Percentiles rank a stretch among this genome's conserved stretches.
Conservation (phyloP, 108 stramenopile species). For the Nitzschia sp. region DNA sequence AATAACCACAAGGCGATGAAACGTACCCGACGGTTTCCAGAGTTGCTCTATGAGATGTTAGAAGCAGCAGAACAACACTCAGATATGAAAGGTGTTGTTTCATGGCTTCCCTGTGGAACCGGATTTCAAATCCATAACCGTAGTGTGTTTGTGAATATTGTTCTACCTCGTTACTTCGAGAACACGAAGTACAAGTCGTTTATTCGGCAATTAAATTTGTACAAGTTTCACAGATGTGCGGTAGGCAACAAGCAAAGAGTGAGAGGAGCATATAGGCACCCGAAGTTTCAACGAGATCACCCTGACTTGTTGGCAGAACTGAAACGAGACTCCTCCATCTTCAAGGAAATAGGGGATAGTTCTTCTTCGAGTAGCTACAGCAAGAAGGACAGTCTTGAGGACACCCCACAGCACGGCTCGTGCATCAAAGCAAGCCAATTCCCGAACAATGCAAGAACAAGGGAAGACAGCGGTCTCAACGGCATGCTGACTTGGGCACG, state of each 20-base stretch:
- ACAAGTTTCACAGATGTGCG: slow-evolving; percentile 21
- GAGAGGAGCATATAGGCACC: slow-evolving; percentile 4
- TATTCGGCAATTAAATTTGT: slow-evolving; percentile 50
- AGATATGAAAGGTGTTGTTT: slow-evolving; percentile 24
- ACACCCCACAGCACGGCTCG: neutral
- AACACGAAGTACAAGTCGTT: slow-evolving; percentile 55
- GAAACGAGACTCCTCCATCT: neutral
- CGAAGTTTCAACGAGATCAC: slow-evolving; percentile 4
- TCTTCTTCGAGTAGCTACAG: neutral
- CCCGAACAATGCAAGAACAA: too few species aligned
- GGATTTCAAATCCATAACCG: slow-evolving; percentile 39
- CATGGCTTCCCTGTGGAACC: slow-evolving; percentile 30
- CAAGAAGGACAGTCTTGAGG: neutral
- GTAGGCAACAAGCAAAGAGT: neutral
- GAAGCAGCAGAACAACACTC: slow-evolving; percentile 31
- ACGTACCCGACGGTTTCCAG: slow-evolving; percentile 38
- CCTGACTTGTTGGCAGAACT: neutral
- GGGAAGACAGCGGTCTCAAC: neutral
- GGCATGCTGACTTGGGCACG: neutral
- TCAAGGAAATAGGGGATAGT: too few species aligned
- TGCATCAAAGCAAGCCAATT: too few species aligned
- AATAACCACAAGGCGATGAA: too few species aligned
- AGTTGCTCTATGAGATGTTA: slow-evolving; percentile 50
- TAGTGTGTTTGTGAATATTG: slow-evolving; percentile 11
- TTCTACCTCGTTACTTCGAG: slow-evolving; percentile 34